Conservation (phyloP, 352 stramenopile species). For the Peronosclerospora sorghi region DNA sequence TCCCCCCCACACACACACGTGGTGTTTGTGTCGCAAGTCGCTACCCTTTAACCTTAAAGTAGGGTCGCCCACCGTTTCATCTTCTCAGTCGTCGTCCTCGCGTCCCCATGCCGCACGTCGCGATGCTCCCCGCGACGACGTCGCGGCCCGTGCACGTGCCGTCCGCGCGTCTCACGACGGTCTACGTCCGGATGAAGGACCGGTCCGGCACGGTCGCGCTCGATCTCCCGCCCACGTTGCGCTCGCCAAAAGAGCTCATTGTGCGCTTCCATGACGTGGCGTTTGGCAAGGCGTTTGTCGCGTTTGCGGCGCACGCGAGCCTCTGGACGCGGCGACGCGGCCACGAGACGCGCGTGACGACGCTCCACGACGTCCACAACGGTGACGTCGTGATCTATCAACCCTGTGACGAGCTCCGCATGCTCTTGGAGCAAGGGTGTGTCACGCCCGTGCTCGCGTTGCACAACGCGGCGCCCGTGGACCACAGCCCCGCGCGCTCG, state of each 20-base stretch:
- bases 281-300: conserved; percentile 61
- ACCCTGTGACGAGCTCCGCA: conserved; percentile 59
- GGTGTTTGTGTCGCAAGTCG: too few relatives aligned
- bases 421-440: conserved; percentile 59
- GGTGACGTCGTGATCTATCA: conserved; percentile 57
- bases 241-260: conserved; percentile 37
- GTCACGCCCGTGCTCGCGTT: conserved; percentile 43
- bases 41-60: too few relatives aligned
- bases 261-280: conserved; percentile 58
- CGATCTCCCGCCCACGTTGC: conserved; percentile 28
- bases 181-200: conserved; percentile 70
- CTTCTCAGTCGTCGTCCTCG: too few relatives aligned
- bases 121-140: background rate
- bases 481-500: conserved; percentile 28
- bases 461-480: conserved; percentile 1
- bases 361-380: conserved; percentile 38
- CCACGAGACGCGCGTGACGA: conserved; percentile 33
- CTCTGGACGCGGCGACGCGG: conserved; percentile 34
- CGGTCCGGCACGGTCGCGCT: conserved; percentile 44
- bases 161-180: conserved; percentile 19
- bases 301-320: conserved; percentile 36
- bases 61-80: too few relatives aligned
- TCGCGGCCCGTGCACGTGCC: conserved; percentile 37
- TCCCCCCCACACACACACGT: background rate
- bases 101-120: too few relatives aligned